Evolutionary conservation across 768 basidiomycete species (phyloP).

Genomic region (Calocera viscosa): DNA sequence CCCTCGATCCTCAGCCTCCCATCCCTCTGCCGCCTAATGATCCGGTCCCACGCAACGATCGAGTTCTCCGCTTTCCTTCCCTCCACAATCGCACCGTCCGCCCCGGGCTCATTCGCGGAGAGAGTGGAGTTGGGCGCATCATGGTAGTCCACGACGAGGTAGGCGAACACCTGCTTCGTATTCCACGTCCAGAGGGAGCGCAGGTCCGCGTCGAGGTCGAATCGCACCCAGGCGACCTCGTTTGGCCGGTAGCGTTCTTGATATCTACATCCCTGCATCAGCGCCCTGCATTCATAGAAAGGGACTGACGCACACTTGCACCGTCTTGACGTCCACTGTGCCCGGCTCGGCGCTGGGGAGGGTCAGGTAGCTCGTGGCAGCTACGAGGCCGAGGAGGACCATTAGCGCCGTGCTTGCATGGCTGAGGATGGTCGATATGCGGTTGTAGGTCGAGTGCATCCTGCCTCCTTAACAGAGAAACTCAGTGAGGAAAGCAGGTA

Average conservation of each 20-base stretch:
- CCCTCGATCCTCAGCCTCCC: slow-evolving; percentile 51
- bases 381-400: slow-evolving; percentile 1
- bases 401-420: background rate
- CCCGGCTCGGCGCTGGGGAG: background rate
- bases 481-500: background rate
- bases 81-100: background rate
- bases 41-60: slow-evolving; percentile 86
- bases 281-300: background rate
- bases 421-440: background rate
- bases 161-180: slow-evolving; percentile 88
- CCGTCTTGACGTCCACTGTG: background rate
- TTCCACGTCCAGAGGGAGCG: slow-evolving; percentile 85
- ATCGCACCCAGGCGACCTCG: slow-evolving; percentile 7
- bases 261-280: background rate
- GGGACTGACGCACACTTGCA: background rate
- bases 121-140: slow-evolving; percentile 28
- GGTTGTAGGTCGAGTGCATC: background rate
- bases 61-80: slow-evolving; percentile 35
- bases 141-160: slow-evolving; percentile 72
- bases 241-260: slow-evolving; percentile 7
- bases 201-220: slow-evolving; percentile 43
- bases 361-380: background rate
- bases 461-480: background rate
- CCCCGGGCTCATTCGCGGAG: background rate
- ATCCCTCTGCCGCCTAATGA: slow-evolving; percentile 67